Conservation (phyloP, 441 rosid species). For the Dalechampia spathulata region DNA sequence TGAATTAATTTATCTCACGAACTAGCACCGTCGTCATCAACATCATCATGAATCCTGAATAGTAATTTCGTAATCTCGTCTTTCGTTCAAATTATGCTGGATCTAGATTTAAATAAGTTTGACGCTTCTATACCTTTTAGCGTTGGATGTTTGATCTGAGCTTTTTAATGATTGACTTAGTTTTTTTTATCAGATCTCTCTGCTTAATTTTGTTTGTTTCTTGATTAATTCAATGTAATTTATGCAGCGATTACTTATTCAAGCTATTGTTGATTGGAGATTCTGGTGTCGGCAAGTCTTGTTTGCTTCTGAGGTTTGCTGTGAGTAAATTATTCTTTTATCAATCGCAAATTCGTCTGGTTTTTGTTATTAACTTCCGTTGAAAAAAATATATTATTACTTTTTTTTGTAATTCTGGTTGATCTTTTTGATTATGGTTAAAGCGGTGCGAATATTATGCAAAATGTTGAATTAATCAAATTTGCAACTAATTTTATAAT, state of each 20-base stretch:
- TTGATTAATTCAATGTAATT: not conserved
- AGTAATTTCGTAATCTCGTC: conserved; percentile 35
- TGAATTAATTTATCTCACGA: not conserved
- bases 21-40: too few relatives aligned
- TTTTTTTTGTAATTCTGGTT: not conserved
- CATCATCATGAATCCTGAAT: conserved; percentile 85
- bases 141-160: conserved; percentile 8
- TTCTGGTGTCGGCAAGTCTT: conserved; percentile 32
- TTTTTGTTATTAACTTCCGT: too few relatives aligned
- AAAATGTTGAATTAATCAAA: not conserved
- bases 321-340: conserved; percentile 15
- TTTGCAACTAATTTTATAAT: too few relatives aligned
- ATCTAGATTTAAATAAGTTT: conserved; percentile 12
- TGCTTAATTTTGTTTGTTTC: conserved; percentile 20
- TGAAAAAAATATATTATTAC: not conserved
- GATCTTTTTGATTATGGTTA: too few relatives aligned
- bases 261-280: conserved; percentile 36
- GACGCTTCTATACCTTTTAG: not conserved
- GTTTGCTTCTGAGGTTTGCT: conserved; percentile 31
- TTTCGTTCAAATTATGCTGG: not conserved
- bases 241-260: conserved; percentile 32
- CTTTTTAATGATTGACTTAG: too few relatives aligned
- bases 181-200: conserved; percentile 33
- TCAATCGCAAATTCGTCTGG: not conserved
- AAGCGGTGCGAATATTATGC: too few relatives aligned